Evolutionary conservation across 1,139 yeast species (phyloP).

Genomic region (Protomyces lactucae-debilis): DNA sequence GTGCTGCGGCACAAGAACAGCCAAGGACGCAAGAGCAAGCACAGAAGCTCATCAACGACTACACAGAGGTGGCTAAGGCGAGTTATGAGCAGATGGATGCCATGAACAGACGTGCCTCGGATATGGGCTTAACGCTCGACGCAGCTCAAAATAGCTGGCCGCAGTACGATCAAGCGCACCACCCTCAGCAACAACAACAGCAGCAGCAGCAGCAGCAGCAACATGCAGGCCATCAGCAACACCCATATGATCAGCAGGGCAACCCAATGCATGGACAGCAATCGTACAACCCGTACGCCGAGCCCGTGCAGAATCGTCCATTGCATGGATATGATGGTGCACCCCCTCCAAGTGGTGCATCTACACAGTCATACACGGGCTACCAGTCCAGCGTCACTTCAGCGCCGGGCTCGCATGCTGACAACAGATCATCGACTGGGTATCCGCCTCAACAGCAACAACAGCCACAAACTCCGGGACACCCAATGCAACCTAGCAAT

Average conservation of each 20-base stretch:
- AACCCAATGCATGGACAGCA: constrained; percentile 8
- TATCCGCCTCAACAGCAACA: constrained; percentile 9
- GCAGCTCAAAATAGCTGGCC: neutral
- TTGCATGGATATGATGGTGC: neutral
- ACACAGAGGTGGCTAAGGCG: constrained; percentile 26
- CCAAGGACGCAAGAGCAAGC: constrained; percentile 21
- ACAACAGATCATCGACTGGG: neutral
- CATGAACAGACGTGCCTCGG: constrained; percentile 24
- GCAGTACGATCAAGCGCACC: neutral
- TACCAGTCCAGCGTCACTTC: neutral
- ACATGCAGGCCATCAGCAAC: neutral
- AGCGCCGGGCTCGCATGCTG: constrained; percentile 1
- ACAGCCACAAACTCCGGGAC: neutral
- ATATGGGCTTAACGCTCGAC: constrained; percentile 16
- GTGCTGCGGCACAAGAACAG: neutral
- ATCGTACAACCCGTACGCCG: neutral
- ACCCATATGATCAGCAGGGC: neutral
- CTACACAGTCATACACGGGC: neutral
- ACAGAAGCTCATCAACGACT: constrained; percentile 23
- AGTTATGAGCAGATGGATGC: constrained; percentile 27
- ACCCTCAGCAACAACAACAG: neutral
- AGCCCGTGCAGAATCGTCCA: neutral
- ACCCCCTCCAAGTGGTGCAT: neutral
- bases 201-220: constrained; percentile 8
- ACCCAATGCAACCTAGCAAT: constrained; percentile 10